Evolutionary conservation across 179 eudicot species (phyloP).

Genomic region (Drosera spatulata): DNA sequence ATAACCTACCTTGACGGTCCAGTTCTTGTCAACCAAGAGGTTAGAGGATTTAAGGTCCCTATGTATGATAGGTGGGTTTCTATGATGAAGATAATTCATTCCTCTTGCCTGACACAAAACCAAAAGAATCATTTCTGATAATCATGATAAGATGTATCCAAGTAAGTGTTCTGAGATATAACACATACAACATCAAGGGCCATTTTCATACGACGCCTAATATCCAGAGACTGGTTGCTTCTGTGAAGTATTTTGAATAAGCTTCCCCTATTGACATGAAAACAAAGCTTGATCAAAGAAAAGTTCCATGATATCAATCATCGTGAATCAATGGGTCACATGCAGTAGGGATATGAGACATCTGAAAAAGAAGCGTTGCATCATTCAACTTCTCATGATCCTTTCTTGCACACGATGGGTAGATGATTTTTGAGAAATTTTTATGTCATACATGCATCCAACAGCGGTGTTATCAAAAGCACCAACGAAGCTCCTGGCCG

Average conservation of each 20-base stretch:
- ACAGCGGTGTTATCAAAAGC: too few relatives aligned
- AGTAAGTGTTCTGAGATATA: neutral
- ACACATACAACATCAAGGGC: slow-evolving; percentile 69
- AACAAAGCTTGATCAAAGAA: neutral
- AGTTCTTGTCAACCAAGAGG: slow-evolving; percentile 73
- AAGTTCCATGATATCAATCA: too few relatives aligned
- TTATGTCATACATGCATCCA: too few relatives aligned
- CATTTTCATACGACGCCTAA: slow-evolving; percentile 50
- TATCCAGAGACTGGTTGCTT: slow-evolving; percentile 49
- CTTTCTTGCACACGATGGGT: too few relatives aligned
- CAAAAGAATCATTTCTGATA: too few relatives aligned
- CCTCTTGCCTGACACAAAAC: slow-evolving; percentile 57
- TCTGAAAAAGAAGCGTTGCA: too few relatives aligned
- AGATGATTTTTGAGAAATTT: too few relatives aligned
- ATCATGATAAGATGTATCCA: neutral
- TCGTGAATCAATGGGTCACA: too few relatives aligned
- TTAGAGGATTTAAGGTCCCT: slow-evolving; percentile 78
- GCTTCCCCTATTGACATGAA: slow-evolving; percentile 49
- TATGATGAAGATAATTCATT: slow-evolving; percentile 75
- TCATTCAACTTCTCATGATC: too few relatives aligned
- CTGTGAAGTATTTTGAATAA: slow-evolving; percentile 65
- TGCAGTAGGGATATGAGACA: too few relatives aligned
- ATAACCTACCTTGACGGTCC: slow-evolving; percentile 61
- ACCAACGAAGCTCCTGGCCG: too few relatives aligned
- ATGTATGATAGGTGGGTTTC: slow-evolving; percentile 79